phyloP scores from a whole-genome alignment of 345 rosid species.

The Arabis alpina region DNA sequence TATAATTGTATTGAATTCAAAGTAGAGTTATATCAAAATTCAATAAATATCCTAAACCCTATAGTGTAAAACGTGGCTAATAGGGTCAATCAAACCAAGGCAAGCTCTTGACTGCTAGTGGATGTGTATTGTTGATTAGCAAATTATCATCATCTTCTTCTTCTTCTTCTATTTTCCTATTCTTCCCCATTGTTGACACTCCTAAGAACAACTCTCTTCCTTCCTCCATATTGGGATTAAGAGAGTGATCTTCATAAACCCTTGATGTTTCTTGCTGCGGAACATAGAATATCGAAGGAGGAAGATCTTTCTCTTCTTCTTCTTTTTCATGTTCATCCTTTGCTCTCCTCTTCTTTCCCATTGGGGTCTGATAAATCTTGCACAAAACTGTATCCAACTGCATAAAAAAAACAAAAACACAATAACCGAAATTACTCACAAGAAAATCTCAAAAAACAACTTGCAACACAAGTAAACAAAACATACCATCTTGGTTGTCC shows the following conservation, averaged over 20 bases:
- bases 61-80: background rate
- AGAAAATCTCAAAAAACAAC: background rate
- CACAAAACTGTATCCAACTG: conserved; percentile 4
- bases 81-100: background rate
- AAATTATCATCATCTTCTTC: too few relatives aligned
- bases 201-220: too few relatives aligned
- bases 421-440: background rate
- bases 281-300: too few relatives aligned
- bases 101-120: background rate
- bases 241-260: too few relatives aligned
- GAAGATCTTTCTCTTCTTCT: background rate
- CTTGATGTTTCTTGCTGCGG: too few relatives aligned
- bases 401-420: background rate
- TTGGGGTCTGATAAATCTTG: background rate
- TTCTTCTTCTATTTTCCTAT: too few relatives aligned
- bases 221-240: too few relatives aligned
- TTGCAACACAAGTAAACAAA: background rate
- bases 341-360: background rate
- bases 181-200: too few relatives aligned
- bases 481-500: background rate
- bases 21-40: background rate
- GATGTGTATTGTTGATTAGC: too few relatives aligned
- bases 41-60: background rate
- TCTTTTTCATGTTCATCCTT: background rate
- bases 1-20: background rate